Base-by-base conservation (phyloP, 2,329 filamentous ascomycete species). In the Arthrobotrys musiformis region DNA sequence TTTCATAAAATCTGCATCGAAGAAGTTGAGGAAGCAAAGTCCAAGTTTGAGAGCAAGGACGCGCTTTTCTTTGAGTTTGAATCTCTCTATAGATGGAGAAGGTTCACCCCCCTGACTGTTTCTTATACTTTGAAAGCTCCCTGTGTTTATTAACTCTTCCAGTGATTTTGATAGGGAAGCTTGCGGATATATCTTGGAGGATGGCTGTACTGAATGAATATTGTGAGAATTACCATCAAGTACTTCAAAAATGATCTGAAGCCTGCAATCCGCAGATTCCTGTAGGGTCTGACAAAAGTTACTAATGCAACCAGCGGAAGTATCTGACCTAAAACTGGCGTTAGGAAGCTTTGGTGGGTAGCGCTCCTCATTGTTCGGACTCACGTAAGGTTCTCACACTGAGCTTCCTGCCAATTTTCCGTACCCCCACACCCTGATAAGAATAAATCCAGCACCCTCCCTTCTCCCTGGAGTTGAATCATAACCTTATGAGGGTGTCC, bases 1-100 rank as follows among this genome's bases (percentile, higher is more conserved):
- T 40, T 40, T 60, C 54, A 40, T 60, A 22, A 60, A 60, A n/a
- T 22, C 30, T 60, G 54, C 54, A 40, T 60, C 54, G 40, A 60
- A 60, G 15, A 60, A 60, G 19, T 60, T 60, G n/a, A 60, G 19
- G 17, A 60, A 60, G 19, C 28, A 60, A 40, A 35, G 5, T 4
- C 54, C 19, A 7, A 60, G 54, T 17, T 9, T 40, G 17, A 19
- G 17, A 19, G 54, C 54, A 4, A 60, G 54, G 19, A 7, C n/a
- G 30, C 15, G 40, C n/a, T 60, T 60, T 7, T 60, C 54, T 30
- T 40, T 40, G 19, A 17, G 28, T 37, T 30, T 60, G 17, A 60
- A 60, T 60, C 37, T 35, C 7, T 37, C 24, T 4, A 11, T 30
- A 11, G 54, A 30, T 22, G 40, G 8, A 17, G 28, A 37, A n/a